Evolutionary conservation across 1,139 yeast species (phyloP), one percentile per base, ranked within the genome.

Genomic region (Lodderomyces elongisporus): DNA sequence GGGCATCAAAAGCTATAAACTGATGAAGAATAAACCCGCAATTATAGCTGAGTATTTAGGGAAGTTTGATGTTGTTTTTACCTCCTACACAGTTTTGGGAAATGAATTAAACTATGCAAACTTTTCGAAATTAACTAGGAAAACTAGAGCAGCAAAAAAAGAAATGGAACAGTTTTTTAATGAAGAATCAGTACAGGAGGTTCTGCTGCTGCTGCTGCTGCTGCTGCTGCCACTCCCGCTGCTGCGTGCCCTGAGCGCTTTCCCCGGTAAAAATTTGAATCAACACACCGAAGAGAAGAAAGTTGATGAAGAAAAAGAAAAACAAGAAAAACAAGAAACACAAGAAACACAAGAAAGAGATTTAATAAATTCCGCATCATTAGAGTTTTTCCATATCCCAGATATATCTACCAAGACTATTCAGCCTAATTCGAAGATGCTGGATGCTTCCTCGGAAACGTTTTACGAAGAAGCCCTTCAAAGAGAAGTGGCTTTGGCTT

Each of bases 61-160:
- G 7, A 61, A 66, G 30, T 79, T 71, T 49, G 97, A 91, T 54
- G 72, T 91, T n/a, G 85, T 91, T 0, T 67, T 91, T 28, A 81
- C 93, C 1, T 79, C 95, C 0, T 91, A 89, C 54, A 58, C 71
- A 14, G 74, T 77, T 0, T 71, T 87, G 16, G 69, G 93, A 1
- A 63, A 66, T 28, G 96, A 89, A 51, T 62, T 87, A n/a, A 89
- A 88, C 52, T 77, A 81, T 54, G 95, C 96, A 0, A 61, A 74
- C 35, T 88, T 77, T 48, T 75, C 80, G 26, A 78, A 88, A 0
- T 65, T 74, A 17, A 61, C 67, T 25, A 68, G 84, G 41, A 72
- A 75, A 3, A 73, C 77, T 10, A 61, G 85, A 39, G 54, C 51
- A 17, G 49, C 62, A 5, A 40, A 39, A 31, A 33, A 47, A 46